Conservation (phyloP, 352 stramenopile species). For the Phytopythium ostracodes region DNA sequence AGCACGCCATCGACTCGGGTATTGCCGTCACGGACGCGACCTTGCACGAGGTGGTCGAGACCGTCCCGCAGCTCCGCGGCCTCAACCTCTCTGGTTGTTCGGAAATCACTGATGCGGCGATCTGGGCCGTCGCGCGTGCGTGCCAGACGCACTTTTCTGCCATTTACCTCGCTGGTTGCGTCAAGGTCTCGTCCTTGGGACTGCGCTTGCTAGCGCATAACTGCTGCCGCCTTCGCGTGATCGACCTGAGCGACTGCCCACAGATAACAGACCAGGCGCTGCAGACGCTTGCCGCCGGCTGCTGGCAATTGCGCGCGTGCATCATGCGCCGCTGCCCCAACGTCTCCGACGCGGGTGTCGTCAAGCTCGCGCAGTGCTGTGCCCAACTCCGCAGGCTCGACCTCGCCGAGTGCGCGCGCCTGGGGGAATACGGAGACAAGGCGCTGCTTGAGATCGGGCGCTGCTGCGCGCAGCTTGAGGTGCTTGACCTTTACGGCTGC, state of each 20-base stretch:
- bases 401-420: constrained; percentile 78
- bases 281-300: constrained; percentile 84
- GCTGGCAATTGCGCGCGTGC: constrained; percentile 80
- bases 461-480: constrained; percentile 66
- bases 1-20: constrained; percentile 86
- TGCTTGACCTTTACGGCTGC: constrained; percentile 87
- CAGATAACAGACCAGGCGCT: constrained; percentile 83
- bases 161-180: constrained; percentile 79
- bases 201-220: constrained; percentile 87
- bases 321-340: constrained; percentile 76
- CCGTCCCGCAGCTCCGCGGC: constrained; percentile 58
- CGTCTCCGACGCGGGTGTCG: constrained; percentile 81
- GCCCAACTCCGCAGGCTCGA: constrained; percentile 76
- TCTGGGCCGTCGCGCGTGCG: constrained; percentile 85
- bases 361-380: constrained; percentile 87
- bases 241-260: constrained; percentile 86
- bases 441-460: constrained; percentile 86
- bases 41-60: constrained; percentile 86
- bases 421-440: constrained; percentile 92
- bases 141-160: constrained; percentile 52
- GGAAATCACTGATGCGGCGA: constrained; percentile 83
- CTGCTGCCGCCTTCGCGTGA: constrained; percentile 58
- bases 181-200: constrained; percentile 84
- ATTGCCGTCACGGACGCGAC: constrained; percentile 87
- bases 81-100: constrained; percentile 64